A percentile compares a stretch with the other conserved stretches of the same genome.
Evolutionary conservation across 1,139 yeast genomes (phyloP).

Genomic region (Candida anutae): DNA sequence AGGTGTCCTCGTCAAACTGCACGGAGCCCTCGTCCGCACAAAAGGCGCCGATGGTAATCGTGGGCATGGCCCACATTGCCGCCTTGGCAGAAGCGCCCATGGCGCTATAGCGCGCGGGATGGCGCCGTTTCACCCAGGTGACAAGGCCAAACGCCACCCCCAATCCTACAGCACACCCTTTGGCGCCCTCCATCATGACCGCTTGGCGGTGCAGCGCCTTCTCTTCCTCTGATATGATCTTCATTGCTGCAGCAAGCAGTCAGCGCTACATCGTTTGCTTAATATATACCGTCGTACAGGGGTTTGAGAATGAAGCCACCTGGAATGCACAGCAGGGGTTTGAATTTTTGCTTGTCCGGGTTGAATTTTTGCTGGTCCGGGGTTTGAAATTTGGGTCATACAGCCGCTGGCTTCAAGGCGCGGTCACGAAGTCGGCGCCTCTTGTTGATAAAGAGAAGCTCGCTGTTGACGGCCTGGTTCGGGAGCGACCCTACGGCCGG

Average conservation of each 20-base stretch:
- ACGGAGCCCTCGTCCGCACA: slow-evolving; percentile 43
- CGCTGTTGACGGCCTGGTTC: slow-evolving; percentile 20
- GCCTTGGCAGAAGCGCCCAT: slow-evolving; percentile 34
- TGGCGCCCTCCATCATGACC: slow-evolving; percentile 29
- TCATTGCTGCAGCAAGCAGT: no score
- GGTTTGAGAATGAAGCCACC: slow-evolving; percentile 1
- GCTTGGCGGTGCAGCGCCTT: slow-evolving; percentile 33
- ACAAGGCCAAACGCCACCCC: slow-evolving; percentile 25
- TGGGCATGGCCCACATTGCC: slow-evolving; percentile 34
- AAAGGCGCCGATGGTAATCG: slow-evolving; percentile 31
- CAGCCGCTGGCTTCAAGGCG: no score
- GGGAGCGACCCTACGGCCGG: slow-evolving; percentile 5
- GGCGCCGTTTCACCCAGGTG: slow-evolving; percentile 23
- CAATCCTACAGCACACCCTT: slow-evolving; percentile 34
- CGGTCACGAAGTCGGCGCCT: slow-evolving; percentile 33
- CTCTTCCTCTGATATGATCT: slow-evolving; percentile 32
- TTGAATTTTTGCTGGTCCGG: not conserved
- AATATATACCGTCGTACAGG: no score
- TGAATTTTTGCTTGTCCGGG: no score
- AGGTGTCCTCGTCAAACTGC: slow-evolving; percentile 32
- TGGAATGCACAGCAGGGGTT: no score
- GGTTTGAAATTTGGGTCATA: not conserved
- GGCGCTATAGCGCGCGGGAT: slow-evolving; percentile 24
- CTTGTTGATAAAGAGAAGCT: slow-evolving; percentile 43
- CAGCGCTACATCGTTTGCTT: no score